Base-by-base conservation (phyloP, 345 rosid genomes). In the Mangifera indica region DNA sequence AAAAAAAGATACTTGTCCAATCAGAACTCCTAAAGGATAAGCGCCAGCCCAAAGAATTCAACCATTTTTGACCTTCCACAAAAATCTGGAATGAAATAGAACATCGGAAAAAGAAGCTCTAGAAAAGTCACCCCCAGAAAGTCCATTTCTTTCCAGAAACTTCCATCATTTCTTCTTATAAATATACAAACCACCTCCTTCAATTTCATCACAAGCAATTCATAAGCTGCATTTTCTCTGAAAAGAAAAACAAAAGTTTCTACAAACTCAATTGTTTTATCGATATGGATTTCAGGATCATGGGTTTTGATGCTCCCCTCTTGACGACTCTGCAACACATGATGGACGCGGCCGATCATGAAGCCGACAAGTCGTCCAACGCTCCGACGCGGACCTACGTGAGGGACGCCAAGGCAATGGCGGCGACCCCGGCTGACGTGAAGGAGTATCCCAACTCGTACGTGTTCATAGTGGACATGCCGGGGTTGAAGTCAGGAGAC, bases 311-410 rank as follows among this genome's bases (percentile, higher is more conserved):
- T 1, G 15, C 77, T 1, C 89, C 92, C 0, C 67, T 88, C 49
- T 22, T 88, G 58, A 60, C 82, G 6, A 71, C 84, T 52, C 81
- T 90, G 17, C 84, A 86, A 12, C 88, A 92, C 79, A 78, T 87
- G 85, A 76, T 86, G 58, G 93, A 92, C 66, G 21, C 70, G 4
- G 76, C 73, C 0, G 79, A 82, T 13, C 3, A 29, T 29, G 92
- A 82, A 2, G 79, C 76, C 5, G 81, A 76, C 9, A 78, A 79
- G 71, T 20, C 72, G n/a, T 68, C 66, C 9, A 83, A 84, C 60
- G 87, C 78, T 0, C 93, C 93, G 0, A 76, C 32, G 32, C 32
- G 3, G 32, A 29, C 32, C 32, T 37, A 37, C 40, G 7, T 37
- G 40, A 37, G 40, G 40, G 40, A 37, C 40, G 40, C 40, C 40